Evolutionary conservation across 768 basidiomycete species (phyloP), one percentile per base, ranked within the genome.

Genomic region (Sporobolomyces pararoseus): DNA sequence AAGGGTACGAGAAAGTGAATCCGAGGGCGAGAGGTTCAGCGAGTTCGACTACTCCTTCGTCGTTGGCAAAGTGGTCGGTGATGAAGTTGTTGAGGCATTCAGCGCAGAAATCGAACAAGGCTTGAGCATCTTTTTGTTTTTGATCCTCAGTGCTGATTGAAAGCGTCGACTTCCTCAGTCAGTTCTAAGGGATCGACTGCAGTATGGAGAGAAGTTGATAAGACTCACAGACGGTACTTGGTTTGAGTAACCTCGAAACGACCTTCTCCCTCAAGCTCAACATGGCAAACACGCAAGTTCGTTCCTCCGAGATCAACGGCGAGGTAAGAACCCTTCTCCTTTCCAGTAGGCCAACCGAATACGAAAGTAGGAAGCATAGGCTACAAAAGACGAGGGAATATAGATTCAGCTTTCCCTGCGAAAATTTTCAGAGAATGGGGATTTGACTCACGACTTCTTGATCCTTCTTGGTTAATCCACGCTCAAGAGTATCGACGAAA

Each of bases 1-100:
- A 95, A 13, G 93, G 93, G 80, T 99, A 98, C 6, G 91, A 95
- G 83, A 98, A 98, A 89, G 95, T 99, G 77, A 97, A 98, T 29
- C 95, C 95, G 19, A 98, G 83, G 14, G 93, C 89, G 3, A 99
- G 68, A 12, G 79, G 78, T 44, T 78, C 76, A 16, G 78, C 80
- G 31, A 77, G 63, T 29, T 81, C 73, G 46, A 86, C 80, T 4
- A 81, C 80, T 14, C 84, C 86, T 57, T 84, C 79, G 31, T 78
- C 79, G 44, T 81, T 79, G 25, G 79, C 80, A 27, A 81, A 78
- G 72, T 90, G 89, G 23, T 87, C 86, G 34, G 88, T 85, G 73
- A 97, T 84, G 80, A 98, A 99, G 10, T 85, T 87, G 79, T 90
- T 89, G 67, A 98, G 81, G 78, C 89, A 96, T 78, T 95, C 88